Percentiles rank a stretch among this genome's conserved stretches.
Evolutionary conservation across 208 protist species (phyloP).

Genomic region (Acanthamoeba polyphaga): DNA sequence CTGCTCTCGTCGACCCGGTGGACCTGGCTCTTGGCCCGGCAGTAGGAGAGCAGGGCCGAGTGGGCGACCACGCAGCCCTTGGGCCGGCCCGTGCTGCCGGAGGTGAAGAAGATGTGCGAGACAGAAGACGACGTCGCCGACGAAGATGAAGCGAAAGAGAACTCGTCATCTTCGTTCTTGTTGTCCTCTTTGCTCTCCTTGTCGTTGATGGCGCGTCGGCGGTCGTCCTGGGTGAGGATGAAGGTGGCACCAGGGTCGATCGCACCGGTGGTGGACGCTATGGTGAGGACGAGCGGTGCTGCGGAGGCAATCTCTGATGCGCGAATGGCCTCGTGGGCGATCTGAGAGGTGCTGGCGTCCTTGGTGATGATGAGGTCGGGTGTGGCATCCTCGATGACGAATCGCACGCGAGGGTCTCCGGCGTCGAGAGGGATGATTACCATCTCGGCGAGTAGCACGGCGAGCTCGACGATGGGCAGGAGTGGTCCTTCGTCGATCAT

Average conservation of each 20-base stretch:
- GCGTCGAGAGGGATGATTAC: slow-evolving; percentile 64
- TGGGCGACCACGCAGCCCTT: slow-evolving; percentile 63
- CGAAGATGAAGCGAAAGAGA: neutral
- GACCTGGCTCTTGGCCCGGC: slow-evolving; percentile 41
- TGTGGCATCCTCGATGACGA: slow-evolving; percentile 3
- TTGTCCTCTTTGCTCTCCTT: neutral
- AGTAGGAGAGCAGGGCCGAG: slow-evolving; percentile 42
- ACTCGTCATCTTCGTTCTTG: neutral
- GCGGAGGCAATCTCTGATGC: neutral
- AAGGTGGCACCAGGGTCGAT: neutral
- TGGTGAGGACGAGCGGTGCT: neutral
- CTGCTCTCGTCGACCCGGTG: slow-evolving; percentile 6
- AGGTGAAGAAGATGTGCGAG: slow-evolving; percentile 70
- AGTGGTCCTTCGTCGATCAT: slow-evolving; percentile 65
- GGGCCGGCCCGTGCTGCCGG: slow-evolving; percentile 69
- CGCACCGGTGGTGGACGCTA: neutral
- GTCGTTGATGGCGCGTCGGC: neutral
- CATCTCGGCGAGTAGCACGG: slow-evolving; percentile 63
- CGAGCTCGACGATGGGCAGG: slow-evolving; percentile 67
- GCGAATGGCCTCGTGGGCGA: slow-evolving; percentile 1
- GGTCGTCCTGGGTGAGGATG: neutral
- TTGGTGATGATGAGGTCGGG: slow-evolving; percentile 64
- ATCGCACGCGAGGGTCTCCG: slow-evolving; percentile 59
- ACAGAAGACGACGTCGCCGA: neutral
- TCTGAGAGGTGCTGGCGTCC: neutral